phyloP scores from a whole-genome alignment of 768 basidiomycete genomes.

The Royoungia palumana region DNA sequence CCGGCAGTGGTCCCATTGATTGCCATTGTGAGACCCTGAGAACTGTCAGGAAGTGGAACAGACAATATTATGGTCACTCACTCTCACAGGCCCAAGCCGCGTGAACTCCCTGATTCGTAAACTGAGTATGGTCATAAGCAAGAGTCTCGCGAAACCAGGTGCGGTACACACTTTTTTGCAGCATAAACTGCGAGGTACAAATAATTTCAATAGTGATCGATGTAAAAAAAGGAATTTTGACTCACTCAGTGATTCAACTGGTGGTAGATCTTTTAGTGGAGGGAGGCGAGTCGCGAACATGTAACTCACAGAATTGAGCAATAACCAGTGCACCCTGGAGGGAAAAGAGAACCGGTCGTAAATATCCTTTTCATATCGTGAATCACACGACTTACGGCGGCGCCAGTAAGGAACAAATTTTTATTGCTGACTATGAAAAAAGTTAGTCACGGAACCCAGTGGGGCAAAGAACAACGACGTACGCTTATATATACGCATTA shows the following conservation, averaged over 20 bases:
- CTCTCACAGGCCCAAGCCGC: constrained; percentile 46
- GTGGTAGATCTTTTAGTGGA: constrained; percentile 4
- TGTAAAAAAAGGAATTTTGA: background rate
- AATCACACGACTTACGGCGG: constrained; percentile 22
- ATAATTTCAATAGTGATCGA: constrained; percentile 3
- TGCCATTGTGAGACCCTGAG: constrained; percentile 41
- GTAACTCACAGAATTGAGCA: constrained; percentile 36
- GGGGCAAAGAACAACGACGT: constrained; percentile 15
- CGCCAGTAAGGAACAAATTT: constrained; percentile 34
- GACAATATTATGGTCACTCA: background rate
- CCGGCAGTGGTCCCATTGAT: constrained; percentile 50
- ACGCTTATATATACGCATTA: constrained; percentile 48
- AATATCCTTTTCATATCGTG: background rate
- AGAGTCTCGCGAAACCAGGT: background rate
- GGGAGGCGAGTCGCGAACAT: background rate
- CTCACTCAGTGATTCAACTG: constrained; percentile 35
- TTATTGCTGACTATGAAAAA: constrained; percentile 46
- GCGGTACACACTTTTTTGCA: constrained; percentile 32
- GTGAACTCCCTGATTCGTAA: constrained; percentile 38
- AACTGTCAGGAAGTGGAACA: no score
- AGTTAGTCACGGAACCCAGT: background rate
- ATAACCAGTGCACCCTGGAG: constrained; percentile 30
- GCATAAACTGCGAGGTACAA: constrained; percentile 30
- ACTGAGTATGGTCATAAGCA: constrained; percentile 30
- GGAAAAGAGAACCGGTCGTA: background rate